Base-by-base conservation (phyloP, 1,284 basidiomycete species). In the Pseudozyma sp. region DNA sequence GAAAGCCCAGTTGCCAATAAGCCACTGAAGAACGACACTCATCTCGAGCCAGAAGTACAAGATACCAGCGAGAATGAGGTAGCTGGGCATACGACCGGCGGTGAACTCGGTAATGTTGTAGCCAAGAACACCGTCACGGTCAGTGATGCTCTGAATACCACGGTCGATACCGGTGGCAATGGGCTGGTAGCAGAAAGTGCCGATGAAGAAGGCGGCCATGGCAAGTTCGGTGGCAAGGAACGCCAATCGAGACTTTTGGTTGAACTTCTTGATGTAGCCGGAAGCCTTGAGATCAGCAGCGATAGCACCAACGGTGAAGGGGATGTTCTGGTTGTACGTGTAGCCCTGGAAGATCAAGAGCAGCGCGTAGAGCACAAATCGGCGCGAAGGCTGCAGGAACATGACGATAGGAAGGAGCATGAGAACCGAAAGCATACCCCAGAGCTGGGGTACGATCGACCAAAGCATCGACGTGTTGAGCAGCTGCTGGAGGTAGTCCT, bases 371-470 rank as follows among this genome's bases (percentile, higher is more conserved):
- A 85, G 61, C 44, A 82, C 59, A 67, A 85, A 86, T 13, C 86
- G 75, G 8, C 86, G 82, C 52, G 82, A 80, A 48, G 73, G 66
- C 10, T 77, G 73, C 21, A 86, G 66, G 53, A 83, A 82, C 45
- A 86, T 85, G 48, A 86, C 76, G 45, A 83, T 81, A 12, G 83
- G 83, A 64, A 84, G 81, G 44, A 86, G 77, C 77, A 86, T 85
- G 57, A 86, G 83, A 59, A 85, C 85, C 56, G 85, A 79, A 49
- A 86, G 80, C 59, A 85, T 86, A 13, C 86, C 86, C 86, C 86
- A 86, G 57, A 86, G 83, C 73, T 86, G 86, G 49, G 86, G 84
- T 67, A 85, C 86, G 5, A 85, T 86, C 14, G 86, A 83, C 85
- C 86, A 86, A 6, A 86, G 78, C 52, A 85, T 85, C 45, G 85